Conservation (phyloP, 805 yeast species). For the Starmerella khaoyaiensis region DNA sequence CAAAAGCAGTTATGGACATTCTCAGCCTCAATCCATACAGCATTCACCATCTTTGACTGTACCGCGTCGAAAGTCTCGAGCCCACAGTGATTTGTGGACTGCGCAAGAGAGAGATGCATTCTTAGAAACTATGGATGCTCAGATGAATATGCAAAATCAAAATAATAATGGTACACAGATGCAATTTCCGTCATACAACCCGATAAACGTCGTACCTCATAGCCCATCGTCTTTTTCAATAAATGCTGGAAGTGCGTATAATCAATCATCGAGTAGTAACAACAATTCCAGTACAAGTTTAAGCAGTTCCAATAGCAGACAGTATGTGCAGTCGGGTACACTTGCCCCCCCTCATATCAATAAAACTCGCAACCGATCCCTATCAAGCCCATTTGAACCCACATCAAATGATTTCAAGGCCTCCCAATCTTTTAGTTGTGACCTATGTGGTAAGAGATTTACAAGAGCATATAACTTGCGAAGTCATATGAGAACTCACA, state of each 20-base stretch:
- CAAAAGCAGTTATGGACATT: background rate
- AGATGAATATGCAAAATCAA: background rate
- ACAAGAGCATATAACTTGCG: constrained; percentile 88
- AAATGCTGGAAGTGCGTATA: background rate
- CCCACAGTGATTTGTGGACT: constrained; percentile 16
- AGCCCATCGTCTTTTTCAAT: background rate
- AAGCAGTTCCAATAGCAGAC: background rate
- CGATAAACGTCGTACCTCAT: constrained; percentile 4
- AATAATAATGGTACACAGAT: background rate
- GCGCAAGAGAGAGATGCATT: constrained; percentile 13
- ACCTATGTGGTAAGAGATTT: constrained; percentile 70
- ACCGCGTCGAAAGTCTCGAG: constrained; percentile 13
- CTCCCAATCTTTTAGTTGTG: constrained; percentile 64
- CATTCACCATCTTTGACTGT: constrained; percentile 1
- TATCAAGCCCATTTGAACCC: constrained; percentile 37
- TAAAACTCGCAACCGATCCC: constrained; percentile 14
- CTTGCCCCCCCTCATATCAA: too few species aligned
- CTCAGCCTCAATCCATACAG: background rate
- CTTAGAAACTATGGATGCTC: constrained; percentile 11
- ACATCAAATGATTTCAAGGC: constrained; percentile 53
- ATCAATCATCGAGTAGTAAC: background rate
- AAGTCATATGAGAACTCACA: constrained; percentile 81
- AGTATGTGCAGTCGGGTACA: constrained; percentile 1
- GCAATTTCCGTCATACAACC: constrained; percentile 5
- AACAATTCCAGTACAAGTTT: constrained; percentile 1